Conservation (phyloP, 176 grass and related monocot species). For the Juncus effusus region DNA sequence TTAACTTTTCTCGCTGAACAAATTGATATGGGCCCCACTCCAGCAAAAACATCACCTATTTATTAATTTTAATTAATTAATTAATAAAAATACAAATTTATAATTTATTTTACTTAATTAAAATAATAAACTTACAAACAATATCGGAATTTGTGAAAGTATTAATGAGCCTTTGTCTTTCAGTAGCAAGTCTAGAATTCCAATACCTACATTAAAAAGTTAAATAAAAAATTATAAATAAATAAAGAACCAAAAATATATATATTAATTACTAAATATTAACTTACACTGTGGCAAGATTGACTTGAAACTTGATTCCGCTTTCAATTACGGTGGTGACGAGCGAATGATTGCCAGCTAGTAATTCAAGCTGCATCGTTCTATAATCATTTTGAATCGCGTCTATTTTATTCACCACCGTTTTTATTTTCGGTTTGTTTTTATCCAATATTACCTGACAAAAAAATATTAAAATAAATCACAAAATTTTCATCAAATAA, state of each 20-base stretch:
- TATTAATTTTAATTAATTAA: neutral
- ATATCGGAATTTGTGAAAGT: constrained; percentile 65
- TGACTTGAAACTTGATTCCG: constrained; percentile 73
- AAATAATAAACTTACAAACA: constrained; percentile 58
- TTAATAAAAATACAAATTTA: neutral
- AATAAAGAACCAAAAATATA: constrained; percentile 4
- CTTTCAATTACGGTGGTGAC: constrained; percentile 66
- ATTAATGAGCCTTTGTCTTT: constrained; percentile 71
- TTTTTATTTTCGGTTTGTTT: constrained; percentile 93
- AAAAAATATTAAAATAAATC: constrained; percentile 12
- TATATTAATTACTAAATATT: constrained; percentile 22
- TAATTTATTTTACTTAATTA: neutral
- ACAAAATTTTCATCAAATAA: constrained; percentile 22
- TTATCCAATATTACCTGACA: constrained; percentile 80
- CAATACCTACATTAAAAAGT: constrained; percentile 60
- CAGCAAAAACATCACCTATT: constrained; percentile 84
- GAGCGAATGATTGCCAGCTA: constrained; percentile 80
- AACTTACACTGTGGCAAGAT: constrained; percentile 72
- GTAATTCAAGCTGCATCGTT: constrained; percentile 89
- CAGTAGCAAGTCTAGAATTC: constrained; percentile 86
- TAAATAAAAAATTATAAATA: constrained; percentile 16
- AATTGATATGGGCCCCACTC: constrained; percentile 85
- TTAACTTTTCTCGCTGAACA: constrained; percentile 74
- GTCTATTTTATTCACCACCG: constrained; percentile 80
- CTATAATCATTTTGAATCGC: constrained; percentile 89